Evolutionary conservation across 2,329 filamentous ascomycete genomes (phyloP).

Genomic region (Cryphonectria parasitica): DNA sequence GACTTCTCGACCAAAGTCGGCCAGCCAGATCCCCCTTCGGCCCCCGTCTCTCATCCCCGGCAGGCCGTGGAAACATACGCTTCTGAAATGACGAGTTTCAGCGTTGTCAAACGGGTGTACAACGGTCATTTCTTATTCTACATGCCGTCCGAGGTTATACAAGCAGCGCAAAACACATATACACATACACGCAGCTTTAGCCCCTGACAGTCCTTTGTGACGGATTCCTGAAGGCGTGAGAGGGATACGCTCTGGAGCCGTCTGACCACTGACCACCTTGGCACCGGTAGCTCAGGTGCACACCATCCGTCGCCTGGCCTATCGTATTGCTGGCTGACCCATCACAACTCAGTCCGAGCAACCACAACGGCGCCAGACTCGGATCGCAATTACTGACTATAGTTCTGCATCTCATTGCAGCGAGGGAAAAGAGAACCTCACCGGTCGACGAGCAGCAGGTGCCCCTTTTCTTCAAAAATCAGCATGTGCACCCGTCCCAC

Average conservation of each 20-base stretch:
- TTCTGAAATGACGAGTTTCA: background rate
- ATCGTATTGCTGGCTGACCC: background rate
- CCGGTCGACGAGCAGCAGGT: background rate
- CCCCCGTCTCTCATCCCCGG: background rate
- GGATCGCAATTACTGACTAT: background rate
- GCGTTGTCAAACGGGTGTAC: background rate
- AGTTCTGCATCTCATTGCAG: background rate
- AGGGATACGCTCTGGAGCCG: background rate
- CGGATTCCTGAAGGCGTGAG: background rate
- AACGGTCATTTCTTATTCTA: background rate
- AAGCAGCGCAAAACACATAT: background rate
- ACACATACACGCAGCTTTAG: background rate
- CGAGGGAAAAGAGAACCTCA: background rate
- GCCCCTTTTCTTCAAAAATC: too few relatives aligned
- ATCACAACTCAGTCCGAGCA: slow-evolving; percentile 5
- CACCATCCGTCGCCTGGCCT: slow-evolving; percentile 16
- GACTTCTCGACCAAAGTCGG: background rate
- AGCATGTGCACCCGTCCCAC: background rate
- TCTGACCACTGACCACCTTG: slow-evolving; percentile 13
- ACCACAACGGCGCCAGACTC: background rate
- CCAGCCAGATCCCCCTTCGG: too few relatives aligned
- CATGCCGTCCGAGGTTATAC: background rate
- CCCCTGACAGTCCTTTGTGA: background rate
- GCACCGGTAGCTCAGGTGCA: slow-evolving; percentile 17
- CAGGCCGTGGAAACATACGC: background rate